Percentiles rank a stretch among this genome's conserved stretches.
phyloP scores from a whole-genome alignment of 2,329 filamentous ascomycete genomes.

The Colletotrichum tabaci region DNA sequence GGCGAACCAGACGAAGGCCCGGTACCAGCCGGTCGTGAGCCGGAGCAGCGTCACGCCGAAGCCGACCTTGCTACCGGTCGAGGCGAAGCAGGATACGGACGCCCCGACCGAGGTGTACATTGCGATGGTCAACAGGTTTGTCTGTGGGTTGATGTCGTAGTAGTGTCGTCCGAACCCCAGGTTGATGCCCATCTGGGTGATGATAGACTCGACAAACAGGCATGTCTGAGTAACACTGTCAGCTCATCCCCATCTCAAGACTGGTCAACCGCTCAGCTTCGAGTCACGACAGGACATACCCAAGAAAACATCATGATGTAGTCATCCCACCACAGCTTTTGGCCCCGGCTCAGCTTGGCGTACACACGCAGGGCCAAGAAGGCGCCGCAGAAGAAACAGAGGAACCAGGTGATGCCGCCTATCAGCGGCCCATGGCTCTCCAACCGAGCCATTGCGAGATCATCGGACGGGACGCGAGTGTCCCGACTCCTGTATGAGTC shows the following conservation, averaged over 20 bases:
- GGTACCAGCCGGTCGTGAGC: constrained; percentile 45
- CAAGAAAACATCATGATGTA: constrained; percentile 44
- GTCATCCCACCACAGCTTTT: constrained; percentile 47
- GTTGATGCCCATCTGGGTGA: constrained; percentile 41
- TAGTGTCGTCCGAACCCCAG: constrained; percentile 44
- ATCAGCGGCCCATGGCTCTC: constrained; percentile 30
- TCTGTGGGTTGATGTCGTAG: constrained; percentile 27
- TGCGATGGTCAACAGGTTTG: constrained; percentile 30
- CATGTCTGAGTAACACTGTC: background rate
- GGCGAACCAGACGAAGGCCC: constrained; percentile 47
- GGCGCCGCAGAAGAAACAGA: constrained; percentile 44
- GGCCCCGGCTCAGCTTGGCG: constrained; percentile 42
- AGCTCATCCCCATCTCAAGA: too few relatives aligned
- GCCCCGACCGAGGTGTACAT: constrained; percentile 30
- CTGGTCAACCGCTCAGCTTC: too few relatives aligned
- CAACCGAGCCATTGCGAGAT: constrained; percentile 1
- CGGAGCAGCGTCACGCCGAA: constrained; percentile 50
- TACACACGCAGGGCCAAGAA: constrained; percentile 46
- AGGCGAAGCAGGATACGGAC: constrained; percentile 39
- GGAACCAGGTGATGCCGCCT: constrained; percentile 49
- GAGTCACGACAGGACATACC: constrained; percentile 45
- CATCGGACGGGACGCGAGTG: background rate
- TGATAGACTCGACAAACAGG: constrained; percentile 33
- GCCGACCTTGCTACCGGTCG: constrained; percentile 46
- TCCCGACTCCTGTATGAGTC: constrained; percentile 8